Evolutionary conservation across 768 basidiomycete genomes (phyloP), one percentile per base, ranked within the genome.

Genomic region (Dictyophora rubrovolvata): DNA sequence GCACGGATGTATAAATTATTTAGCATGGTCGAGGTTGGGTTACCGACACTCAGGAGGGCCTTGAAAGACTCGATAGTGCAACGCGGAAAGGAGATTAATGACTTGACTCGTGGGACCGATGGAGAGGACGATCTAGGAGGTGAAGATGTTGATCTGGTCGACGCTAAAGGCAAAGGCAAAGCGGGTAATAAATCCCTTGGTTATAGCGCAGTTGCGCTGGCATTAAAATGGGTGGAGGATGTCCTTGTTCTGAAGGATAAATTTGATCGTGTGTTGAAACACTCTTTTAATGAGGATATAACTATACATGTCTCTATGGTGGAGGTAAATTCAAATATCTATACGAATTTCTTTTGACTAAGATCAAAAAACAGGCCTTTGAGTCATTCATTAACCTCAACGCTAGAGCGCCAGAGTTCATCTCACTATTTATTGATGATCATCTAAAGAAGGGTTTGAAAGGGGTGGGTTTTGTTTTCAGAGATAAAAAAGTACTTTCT

Each of bases 401-500:
- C 65, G 80, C 83, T 37, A 88, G 89, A 65, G 83, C 90, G 17
- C 86, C 96, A 7, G 96, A 99, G 68, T 98, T 84, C 69, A 90
- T 98, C 47, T 98, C 96, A 3, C 73, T 99, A 54, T 99, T 91
- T 72, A 93, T 99, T 61, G 96, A 99, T 66, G 94, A 98, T 61
- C 86, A 98, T 68, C 78, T 99, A 21, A 93, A 87, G 72, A 90
- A 93, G 66, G 95, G 95, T 0, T 77, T 97, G 33, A 96, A 92
- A 74, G 92, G 93, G 58, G 94, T 95, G 70, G 65, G 89, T 75
- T n/a, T 2, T 35, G 16, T 17, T 35, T 17, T 33, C 17, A 20
- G 21, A 28, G 28, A 7, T 7, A 28, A 7, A 28, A 28, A 28
- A 28, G 53, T 28, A 60, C 17, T 62, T 35, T 22, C 20, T 37